Percentiles rank a stretch among this genome's conserved stretches.
Evolutionary conservation across 2,329 filamentous ascomycete genomes (phyloP).

Genomic region (Ophiostoma ips): DNA sequence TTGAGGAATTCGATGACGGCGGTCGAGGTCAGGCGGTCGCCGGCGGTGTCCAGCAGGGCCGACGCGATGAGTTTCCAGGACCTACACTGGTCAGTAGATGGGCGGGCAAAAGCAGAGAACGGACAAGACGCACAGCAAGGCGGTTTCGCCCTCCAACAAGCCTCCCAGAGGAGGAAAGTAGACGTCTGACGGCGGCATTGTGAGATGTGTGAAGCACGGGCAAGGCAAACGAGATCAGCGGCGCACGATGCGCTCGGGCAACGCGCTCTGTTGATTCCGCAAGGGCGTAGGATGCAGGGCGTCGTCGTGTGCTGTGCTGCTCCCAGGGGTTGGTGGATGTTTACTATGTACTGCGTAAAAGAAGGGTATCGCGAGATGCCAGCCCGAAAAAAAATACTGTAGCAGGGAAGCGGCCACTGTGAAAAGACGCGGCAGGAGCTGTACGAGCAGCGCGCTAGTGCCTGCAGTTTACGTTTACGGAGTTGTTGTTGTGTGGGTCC

Average conservation of each 20-base stretch:
- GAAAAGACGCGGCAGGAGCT: constrained; percentile 13
- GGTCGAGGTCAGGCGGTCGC: constrained; percentile 36
- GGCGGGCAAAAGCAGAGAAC: constrained; percentile 1
- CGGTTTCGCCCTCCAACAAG: constrained; percentile 67
- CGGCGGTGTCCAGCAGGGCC: constrained; percentile 41
- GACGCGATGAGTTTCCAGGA: constrained; percentile 49
- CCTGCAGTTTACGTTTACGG: neutral
- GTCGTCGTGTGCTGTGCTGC: constrained; percentile 2
- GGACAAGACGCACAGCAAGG: constrained; percentile 55
- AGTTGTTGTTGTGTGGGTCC: constrained; percentile 9
- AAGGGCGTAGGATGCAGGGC: neutral
- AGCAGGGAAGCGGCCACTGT: constrained; percentile 2
- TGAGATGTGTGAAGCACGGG: constrained; percentile 20
- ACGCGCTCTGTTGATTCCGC: neutral
- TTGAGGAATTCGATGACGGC: constrained; percentile 55
- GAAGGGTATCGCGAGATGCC: constrained; percentile 8
- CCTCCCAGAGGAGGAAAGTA: constrained; percentile 79
- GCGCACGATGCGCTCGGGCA: neutral
- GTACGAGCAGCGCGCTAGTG: constrained; percentile 5
- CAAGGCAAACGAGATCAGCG: neutral
- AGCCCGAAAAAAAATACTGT: constrained; percentile 6
- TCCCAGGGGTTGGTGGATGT: neutral
- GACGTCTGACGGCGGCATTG: constrained; percentile 57
- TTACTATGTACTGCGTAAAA: too few species aligned
- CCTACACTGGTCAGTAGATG: constrained; percentile 22